A percentile compares a stretch with the other conserved stretches of the same genome.
Evolutionary conservation across 352 stramenopile genomes (phyloP).

Genomic region (Globisporangium uncinulatum): DNA sequence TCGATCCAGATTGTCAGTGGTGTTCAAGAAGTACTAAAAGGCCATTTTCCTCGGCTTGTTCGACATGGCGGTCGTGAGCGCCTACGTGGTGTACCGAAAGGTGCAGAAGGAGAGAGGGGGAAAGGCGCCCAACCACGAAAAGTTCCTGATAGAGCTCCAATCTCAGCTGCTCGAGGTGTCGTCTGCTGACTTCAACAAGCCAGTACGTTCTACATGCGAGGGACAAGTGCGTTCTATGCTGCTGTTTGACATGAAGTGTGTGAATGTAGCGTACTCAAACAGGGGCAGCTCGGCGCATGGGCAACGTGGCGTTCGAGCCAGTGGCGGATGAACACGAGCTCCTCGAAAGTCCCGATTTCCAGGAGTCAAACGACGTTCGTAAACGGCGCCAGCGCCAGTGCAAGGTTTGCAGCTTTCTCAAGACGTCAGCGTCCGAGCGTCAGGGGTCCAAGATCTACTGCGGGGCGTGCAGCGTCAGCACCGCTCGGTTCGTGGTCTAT

Average conservation of each 20-base stretch:
- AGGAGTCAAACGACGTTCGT: not conserved
- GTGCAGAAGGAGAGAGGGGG: not conserved
- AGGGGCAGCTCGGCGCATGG: no score
- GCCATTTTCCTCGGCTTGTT: not conserved
- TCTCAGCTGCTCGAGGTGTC: not conserved
- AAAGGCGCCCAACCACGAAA: not conserved
- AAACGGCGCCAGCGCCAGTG: not conserved
- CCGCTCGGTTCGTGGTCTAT: not conserved
- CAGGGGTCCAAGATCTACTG: not conserved
- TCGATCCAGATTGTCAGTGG: no score
- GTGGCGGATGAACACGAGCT: not conserved
- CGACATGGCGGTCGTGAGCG: not conserved
- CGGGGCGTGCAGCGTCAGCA: not conserved
- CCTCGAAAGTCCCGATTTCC: not conserved
- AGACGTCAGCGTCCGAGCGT: not conserved
- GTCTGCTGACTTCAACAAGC: not conserved
- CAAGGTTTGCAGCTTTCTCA: not conserved
- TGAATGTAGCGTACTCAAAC: not conserved
- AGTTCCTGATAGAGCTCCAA: not conserved
- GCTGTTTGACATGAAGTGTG: not conserved
- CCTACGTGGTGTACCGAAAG: not conserved
- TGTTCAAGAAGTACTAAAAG: constrained; percentile 2
- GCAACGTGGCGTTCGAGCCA: not conserved
- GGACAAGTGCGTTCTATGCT: no score
- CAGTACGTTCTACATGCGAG: not conserved